phyloP scores from a whole-genome alignment of 768 basidiomycete species.

The Multifurca ochricompacta region DNA sequence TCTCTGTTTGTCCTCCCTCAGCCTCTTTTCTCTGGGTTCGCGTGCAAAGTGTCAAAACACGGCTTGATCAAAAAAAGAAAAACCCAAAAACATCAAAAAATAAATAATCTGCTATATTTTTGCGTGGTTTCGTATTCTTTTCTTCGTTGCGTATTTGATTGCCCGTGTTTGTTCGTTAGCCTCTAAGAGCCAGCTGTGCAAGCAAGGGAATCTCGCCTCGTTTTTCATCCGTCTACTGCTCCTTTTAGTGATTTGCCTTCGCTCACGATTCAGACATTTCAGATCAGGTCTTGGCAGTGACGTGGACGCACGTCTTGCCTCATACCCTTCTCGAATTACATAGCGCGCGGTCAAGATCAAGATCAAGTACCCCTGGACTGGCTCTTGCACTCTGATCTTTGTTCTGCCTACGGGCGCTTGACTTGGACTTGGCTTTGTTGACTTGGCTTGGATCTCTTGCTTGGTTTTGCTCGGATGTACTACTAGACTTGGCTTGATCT shows the following conservation, averaged over 20 bases:
- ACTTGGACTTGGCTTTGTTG: not conserved
- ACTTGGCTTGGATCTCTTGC: not conserved
- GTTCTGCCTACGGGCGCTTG: slow-evolving; percentile 4
- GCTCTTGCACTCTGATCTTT: not conserved
- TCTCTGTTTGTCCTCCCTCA: not conserved
- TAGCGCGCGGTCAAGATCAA: slow-evolving; percentile 13
- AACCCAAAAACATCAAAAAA: not conserved
- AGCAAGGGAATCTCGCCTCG: not conserved
- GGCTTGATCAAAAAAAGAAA: not conserved
- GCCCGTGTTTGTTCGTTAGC: not conserved
- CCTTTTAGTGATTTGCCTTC: not conserved
- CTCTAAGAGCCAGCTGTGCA: not conserved
- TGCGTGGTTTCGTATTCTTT: not conserved
- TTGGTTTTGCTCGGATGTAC: too few relatives aligned
- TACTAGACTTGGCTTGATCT: not conserved
- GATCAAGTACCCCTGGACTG: not conserved
- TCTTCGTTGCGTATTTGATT: not conserved
- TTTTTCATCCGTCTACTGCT: not conserved
- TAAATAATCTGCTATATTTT: not conserved
- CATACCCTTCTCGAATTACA: not conserved
- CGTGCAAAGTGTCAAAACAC: not conserved
- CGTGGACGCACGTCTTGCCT: slow-evolving; percentile 12
- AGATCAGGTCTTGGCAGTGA: not conserved
- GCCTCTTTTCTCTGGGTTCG: not conserved
- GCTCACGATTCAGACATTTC: not conserved